A percentile compares a stretch with the other conserved stretches of the same genome.
These are phyloP conservation scores for Nicotiana attenuata DNA, from an alignment of 257 asterid species.

Conservation along the genomic window DNA sequence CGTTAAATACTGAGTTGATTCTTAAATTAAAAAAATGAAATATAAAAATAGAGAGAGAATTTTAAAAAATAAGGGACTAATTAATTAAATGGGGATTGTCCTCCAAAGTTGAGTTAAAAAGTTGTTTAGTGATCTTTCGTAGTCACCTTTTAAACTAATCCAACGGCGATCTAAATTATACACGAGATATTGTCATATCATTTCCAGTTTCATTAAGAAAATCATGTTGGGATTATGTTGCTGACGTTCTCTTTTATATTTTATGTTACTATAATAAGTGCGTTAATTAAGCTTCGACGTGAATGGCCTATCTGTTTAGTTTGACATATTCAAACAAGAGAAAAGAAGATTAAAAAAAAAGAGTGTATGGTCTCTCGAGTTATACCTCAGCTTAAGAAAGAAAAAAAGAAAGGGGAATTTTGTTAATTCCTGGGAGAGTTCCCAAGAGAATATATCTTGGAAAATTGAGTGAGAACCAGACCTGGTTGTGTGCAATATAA, in stretches of 20 bases:
- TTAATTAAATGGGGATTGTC: not conserved
- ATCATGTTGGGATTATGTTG: not conserved
- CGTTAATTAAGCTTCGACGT: not conserved
- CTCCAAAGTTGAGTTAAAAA: not conserved
- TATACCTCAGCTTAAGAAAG: too few relatives aligned
- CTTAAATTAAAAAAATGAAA: not conserved
- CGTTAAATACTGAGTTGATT: not conserved
- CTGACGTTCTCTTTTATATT: not conserved
- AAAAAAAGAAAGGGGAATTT: not conserved
- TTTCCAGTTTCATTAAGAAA: not conserved
- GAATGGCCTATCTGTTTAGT: not conserved
- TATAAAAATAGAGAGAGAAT: not conserved
- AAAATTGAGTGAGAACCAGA: constrained; percentile 16
- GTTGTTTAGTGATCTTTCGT: not conserved
- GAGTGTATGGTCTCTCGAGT: not conserved
- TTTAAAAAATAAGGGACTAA: not conserved
- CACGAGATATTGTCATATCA: not conserved
- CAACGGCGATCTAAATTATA: not conserved
- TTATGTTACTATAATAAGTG: not conserved
- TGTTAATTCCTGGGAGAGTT: not conserved
- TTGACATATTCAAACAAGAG: not conserved
- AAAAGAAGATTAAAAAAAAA: not conserved
- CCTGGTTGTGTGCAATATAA: not conserved
- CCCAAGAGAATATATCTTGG: constrained; percentile 1
- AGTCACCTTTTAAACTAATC: constrained; percentile 10